Evolutionary conservation across 441 rosid species (phyloP), one percentile per base, ranked within the genome.

Genomic region (Cnidoscolus chayamansa): DNA sequence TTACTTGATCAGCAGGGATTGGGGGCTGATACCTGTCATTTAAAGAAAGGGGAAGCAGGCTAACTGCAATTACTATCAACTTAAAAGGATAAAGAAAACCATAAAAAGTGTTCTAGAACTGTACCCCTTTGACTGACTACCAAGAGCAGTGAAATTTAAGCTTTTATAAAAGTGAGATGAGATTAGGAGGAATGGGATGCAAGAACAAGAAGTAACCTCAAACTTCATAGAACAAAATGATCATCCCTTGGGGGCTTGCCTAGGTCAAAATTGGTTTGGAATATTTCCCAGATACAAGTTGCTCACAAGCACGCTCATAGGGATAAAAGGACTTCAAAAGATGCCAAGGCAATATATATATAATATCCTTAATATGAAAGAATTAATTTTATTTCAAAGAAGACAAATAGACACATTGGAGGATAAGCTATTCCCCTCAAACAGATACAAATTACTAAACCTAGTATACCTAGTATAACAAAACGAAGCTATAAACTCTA

Each of bases 1-100:
- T 85, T 71, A 83, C 85, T 72, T 76, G 86, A 72, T 83, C 86
- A 50, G 77, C 79, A 61, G 84, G 85, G 66, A 85, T 71, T 31
- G 88, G 88, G 13, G 79, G 85, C 70, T 85, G 88, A 67, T 81
- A 83, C 47, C 86, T 85, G 74, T 54, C 49, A 65, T 49, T 73
- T 40, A 1, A 48, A 45, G 37, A 45, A 51, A 57, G 62, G 40
- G 62, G 40, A 58, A 43, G 43, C 31, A 43, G 15, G 45, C 16
- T 25, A 69, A 20, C 9, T 69, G 43, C 19, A 58, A 43, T 19
- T 59, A 69, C 48, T n/a, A 45, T 45, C 43, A 16, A 12, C 16
- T n/a, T 12, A 48, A 13, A 45, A n/a, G 48, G 7, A 47, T 6
- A 43, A 4, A 2, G 11, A 30, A 8, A 4, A 1, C 11, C 19